These are phyloP conservation scores for Chondrostereum purpureum DNA, from an alignment of 1,284 basidiomycete genomes.

Conservation along the genomic window DNA sequence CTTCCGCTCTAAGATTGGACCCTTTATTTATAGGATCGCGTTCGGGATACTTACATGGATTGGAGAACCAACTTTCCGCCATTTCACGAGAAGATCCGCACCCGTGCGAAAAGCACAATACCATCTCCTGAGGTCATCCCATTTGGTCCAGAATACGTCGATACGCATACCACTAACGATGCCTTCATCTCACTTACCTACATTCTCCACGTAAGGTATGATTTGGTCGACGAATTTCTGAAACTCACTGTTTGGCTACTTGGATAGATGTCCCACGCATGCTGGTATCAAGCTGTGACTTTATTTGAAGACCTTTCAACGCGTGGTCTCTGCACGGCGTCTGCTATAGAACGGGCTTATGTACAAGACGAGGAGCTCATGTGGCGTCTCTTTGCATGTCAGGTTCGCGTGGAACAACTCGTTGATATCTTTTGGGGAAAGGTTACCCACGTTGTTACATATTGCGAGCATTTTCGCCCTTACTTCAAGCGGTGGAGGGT, in stretches of 20 bases:
- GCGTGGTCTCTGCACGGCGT: slow-evolving; percentile 9
- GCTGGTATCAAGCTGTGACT: slow-evolving; percentile 15
- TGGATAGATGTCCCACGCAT: neutral
- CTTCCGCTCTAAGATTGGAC: neutral
- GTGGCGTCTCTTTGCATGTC: slow-evolving; percentile 11
- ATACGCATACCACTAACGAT: neutral
- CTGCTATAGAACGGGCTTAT: slow-evolving; percentile 12
- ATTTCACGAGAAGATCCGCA: neutral
- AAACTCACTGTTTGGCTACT: neutral
- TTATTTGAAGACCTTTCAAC: slow-evolving; percentile 10
- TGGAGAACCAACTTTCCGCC: neutral
- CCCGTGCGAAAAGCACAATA: neutral
- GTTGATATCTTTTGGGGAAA: neutral
- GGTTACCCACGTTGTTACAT: slow-evolving; percentile 6
- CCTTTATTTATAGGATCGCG: neutral
- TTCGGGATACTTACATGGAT: neutral
- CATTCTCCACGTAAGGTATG: neutral
- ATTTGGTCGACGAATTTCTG: neutral
- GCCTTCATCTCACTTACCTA: neutral
- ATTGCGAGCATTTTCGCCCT: slow-evolving; percentile 6
- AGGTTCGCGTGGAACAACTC: neutral
- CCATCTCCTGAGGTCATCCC: neutral
- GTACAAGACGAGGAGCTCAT: slow-evolving; percentile 6
- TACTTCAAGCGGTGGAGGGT: slow-evolving; percentile 9
- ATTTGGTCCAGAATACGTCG: neutral